Evolutionary conservation across 345 rosid species (phyloP).

Genomic region (Salix viminalis): DNA sequence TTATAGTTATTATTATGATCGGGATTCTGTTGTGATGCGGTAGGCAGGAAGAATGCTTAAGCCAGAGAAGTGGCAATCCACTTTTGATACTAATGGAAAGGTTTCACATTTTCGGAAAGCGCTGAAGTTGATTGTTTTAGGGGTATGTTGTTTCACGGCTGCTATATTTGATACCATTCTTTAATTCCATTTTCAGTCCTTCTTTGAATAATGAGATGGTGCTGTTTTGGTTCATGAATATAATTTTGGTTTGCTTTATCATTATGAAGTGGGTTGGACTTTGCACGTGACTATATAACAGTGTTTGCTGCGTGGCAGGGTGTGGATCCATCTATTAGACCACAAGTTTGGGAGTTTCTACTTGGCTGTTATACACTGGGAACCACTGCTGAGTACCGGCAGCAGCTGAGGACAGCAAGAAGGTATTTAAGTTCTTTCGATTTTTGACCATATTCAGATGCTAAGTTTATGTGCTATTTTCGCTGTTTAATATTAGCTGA

Average conservation of each 20-base stretch:
- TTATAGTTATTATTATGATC: not conserved
- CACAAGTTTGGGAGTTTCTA: slow-evolving; percentile 94
- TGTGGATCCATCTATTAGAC: slow-evolving; percentile 81
- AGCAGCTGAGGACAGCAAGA: slow-evolving; percentile 64
- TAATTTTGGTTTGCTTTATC: not conserved
- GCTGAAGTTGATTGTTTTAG: slow-evolving; percentile 64
- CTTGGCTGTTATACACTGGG: slow-evolving; percentile 79
- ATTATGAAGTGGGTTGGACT: not conserved
- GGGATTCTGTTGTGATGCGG: slow-evolving; percentile 17
- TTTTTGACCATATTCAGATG: not conserved
- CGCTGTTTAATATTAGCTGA: too few species aligned
- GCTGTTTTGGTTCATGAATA: not conserved
- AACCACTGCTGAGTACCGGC: slow-evolving; percentile 72
- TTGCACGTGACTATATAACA: slow-evolving; percentile 6
- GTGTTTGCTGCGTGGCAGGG: slow-evolving; percentile 50
- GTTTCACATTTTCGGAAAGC: slow-evolving; percentile 70
- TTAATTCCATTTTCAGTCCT: not conserved
- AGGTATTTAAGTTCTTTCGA: slow-evolving; percentile 40
- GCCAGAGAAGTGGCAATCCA: slow-evolving; percentile 80
- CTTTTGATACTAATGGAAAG: slow-evolving; percentile 76
- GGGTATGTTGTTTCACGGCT: slow-evolving; percentile 48
- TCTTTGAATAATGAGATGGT: not conserved
- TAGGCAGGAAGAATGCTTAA: slow-evolving; percentile 82
- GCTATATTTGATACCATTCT: not conserved
- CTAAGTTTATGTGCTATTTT: too few species aligned